Evolutionary conservation across 768 basidiomycete species (phyloP).

Genomic region (Boletus speciosus): DNA sequence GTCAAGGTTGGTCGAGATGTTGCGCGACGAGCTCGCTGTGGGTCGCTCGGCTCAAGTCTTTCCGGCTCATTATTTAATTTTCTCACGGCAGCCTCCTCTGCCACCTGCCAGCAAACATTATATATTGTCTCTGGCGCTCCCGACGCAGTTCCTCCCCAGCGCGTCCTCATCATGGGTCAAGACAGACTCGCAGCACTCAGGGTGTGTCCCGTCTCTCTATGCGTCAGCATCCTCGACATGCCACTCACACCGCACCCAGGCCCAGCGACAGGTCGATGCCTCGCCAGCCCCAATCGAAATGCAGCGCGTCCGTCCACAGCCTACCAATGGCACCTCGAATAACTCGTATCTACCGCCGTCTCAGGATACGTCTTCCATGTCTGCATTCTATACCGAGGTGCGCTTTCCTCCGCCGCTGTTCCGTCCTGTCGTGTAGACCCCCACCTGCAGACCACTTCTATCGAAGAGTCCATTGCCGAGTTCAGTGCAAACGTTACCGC

Average conservation of each 20-base stretch:
- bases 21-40: constrained; percentile 36
- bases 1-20: constrained; percentile 33
- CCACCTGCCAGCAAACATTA: not conserved
- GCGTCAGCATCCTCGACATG: constrained; percentile 37
- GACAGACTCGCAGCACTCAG: constrained; percentile 85
- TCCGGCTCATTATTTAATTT: not conserved
- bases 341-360: constrained; percentile 2
- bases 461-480: constrained; percentile 43
- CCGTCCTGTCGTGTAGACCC: not conserved
- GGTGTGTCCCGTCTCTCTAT: constrained; percentile 51
- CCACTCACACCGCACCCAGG: constrained; percentile 40
- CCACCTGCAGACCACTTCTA: constrained; percentile 40
- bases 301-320: constrained; percentile 18
- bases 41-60: not conserved
- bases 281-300: constrained; percentile 25
- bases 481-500: constrained; percentile 46
- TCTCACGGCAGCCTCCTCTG: constrained; percentile 12
- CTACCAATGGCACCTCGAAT: not conserved
- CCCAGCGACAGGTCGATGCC: constrained; percentile 45
- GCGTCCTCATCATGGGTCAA: constrained; percentile 42
- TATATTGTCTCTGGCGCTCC: not conserved
- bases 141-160: not conserved
- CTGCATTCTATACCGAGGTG: constrained; percentile 35
- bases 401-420: not conserved
- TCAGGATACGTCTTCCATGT: constrained; percentile 26